Percentiles rank a stretch among this genome's conserved stretches.
Evolutionary conservation across 768 basidiomycete genomes (phyloP).

Genomic region (Boletellus ananas): DNA sequence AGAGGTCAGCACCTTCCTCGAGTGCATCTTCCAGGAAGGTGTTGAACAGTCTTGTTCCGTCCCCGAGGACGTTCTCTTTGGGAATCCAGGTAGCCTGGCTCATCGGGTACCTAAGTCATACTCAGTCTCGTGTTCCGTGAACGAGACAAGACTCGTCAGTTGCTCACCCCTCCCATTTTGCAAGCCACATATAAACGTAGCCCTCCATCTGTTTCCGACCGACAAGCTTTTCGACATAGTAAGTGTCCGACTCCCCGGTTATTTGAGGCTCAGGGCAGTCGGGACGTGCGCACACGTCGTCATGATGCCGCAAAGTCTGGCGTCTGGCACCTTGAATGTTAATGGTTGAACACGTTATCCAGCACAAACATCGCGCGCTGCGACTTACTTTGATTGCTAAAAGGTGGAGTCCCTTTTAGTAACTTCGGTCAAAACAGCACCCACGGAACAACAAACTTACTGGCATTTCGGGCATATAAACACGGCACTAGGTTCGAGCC

Average conservation of each 20-base stretch:
- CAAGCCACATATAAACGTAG: conserved; percentile 23
- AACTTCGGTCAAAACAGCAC: neutral
- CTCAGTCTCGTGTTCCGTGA: neutral
- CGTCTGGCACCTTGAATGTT: conserved; percentile 14
- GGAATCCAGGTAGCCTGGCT: conserved; percentile 29
- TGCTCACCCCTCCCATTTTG: conserved; percentile 33
- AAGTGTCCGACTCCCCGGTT: conserved; percentile 8
- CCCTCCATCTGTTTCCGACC: conserved; percentile 21
- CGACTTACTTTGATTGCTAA: conserved; percentile 14
- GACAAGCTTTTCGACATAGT: conserved; percentile 27
- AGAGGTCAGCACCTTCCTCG: conserved; percentile 18
- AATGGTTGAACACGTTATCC: neutral
- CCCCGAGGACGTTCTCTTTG: conserved; percentile 24
- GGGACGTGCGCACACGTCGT: conserved; percentile 22
- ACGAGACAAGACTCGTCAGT: neutral
- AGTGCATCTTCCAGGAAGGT: conserved; percentile 16
- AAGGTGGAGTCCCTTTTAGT: neutral
- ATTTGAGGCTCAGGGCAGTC: conserved; percentile 19
- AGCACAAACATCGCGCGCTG: neutral
- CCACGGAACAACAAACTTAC: conserved; percentile 13
- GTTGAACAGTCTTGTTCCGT: conserved; percentile 11
- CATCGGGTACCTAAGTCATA: conserved; percentile 22
- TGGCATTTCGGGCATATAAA: conserved; percentile 46
- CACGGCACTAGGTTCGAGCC: conserved; percentile 27
- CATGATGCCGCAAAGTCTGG: conserved; percentile 5